These are phyloP conservation scores for Fusarium chuoi DNA, from an alignment of 2,329 filamentous ascomycete genomes.

Conservation along the genomic window DNA sequence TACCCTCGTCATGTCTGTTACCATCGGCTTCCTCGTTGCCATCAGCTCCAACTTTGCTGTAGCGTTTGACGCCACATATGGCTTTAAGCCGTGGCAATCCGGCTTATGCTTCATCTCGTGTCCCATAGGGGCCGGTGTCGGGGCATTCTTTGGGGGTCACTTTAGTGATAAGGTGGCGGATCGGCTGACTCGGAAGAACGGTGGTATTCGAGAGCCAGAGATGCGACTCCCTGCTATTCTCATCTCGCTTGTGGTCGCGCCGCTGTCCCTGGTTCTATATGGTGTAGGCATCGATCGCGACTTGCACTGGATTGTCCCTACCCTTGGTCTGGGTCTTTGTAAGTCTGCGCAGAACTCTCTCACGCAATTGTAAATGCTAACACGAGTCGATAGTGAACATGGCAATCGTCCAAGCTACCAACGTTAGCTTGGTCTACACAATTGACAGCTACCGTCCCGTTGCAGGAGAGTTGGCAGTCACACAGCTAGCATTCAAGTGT, in stretches of 20 bases:
- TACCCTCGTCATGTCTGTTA: constrained; percentile 63
- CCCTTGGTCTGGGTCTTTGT: constrained; percentile 61
- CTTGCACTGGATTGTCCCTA: constrained; percentile 66
- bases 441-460: constrained; percentile 68
- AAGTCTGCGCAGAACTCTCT: accelerated
- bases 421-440: constrained; percentile 65
- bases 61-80: constrained; percentile 56
- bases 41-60: constrained; percentile 63
- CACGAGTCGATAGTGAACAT: constrained; percentile 55
- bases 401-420: constrained; percentile 65
- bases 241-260: constrained; percentile 62
- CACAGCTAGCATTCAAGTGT: constrained; percentile 66
- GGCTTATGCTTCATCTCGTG: constrained; percentile 63
- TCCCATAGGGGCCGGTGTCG: constrained; percentile 60
- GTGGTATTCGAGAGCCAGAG: constrained; percentile 67
- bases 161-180: constrained; percentile 60
- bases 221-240: constrained; percentile 67
- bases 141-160: constrained; percentile 56
- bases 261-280: constrained; percentile 57
- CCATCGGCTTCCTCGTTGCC: constrained; percentile 66
- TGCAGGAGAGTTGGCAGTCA: constrained; percentile 64
- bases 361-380: background rate
- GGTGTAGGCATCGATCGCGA: constrained; percentile 59
- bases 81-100: constrained; percentile 57
- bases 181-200: constrained; percentile 61